Evolutionary conservation across 768 basidiomycete genomes (phyloP).

Genomic region (Exidia glandulosa): DNA sequence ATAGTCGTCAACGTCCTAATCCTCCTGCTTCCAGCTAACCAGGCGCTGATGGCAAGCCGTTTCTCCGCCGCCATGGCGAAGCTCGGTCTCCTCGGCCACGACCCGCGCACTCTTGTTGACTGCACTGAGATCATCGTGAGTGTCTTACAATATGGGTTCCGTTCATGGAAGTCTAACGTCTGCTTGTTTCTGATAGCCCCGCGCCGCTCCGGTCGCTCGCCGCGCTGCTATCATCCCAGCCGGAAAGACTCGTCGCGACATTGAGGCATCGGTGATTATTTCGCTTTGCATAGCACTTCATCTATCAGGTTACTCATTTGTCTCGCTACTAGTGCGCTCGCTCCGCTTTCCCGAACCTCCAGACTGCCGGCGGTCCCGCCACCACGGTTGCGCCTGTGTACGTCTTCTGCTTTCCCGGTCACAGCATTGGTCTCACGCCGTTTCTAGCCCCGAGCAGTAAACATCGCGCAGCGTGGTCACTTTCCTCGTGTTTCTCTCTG

Average conservation of each 20-base stretch:
- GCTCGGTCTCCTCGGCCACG: slow-evolving; percentile 32
- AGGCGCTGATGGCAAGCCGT: slow-evolving; percentile 20
- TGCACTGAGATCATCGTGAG: slow-evolving; percentile 31
- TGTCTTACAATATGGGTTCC: not conserved
- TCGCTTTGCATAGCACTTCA: not conserved
- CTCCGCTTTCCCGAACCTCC: not conserved
- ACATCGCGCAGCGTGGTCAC: not conserved
- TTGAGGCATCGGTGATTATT: not conserved
- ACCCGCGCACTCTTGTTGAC: slow-evolving; percentile 25
- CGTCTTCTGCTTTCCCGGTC: not conserved
- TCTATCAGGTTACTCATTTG: no score
- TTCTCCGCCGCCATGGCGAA: slow-evolving; percentile 35
- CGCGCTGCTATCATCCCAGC: not conserved
- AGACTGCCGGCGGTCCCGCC: not conserved
- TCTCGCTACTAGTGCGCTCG: not conserved
- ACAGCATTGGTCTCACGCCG: not conserved
- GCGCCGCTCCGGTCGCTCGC: not conserved
- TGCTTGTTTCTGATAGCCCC: not conserved
- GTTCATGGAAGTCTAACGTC: not conserved
- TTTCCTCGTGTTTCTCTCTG: not conserved
- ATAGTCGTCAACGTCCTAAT: not conserved
- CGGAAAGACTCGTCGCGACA: not conserved
- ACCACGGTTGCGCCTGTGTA: not conserved
- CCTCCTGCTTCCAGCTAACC: slow-evolving; percentile 14
- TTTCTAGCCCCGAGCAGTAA: not conserved